Evolutionary conservation across 768 basidiomycete genomes (phyloP).

Genomic region (Tylopilus sp.): DNA sequence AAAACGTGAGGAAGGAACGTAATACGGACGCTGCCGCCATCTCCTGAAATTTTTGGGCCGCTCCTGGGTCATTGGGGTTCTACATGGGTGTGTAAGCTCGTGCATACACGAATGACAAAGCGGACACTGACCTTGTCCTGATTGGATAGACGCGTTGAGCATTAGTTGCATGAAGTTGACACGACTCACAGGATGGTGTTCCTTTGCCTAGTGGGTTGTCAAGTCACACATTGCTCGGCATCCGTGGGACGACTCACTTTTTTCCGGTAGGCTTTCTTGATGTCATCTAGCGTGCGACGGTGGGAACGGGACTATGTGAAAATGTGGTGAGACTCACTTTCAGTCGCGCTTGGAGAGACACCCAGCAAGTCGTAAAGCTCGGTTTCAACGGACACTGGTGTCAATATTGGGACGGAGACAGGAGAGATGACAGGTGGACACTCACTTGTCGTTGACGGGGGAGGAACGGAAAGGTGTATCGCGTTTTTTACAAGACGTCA

Average conservation of each 20-base stretch:
- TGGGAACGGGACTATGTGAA: slow-evolving; percentile 7
- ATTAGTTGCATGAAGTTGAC: not conserved
- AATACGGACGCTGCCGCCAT: slow-evolving; percentile 78
- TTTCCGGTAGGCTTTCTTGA: slow-evolving; percentile 91
- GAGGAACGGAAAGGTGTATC: slow-evolving; percentile 8
- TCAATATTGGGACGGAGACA: slow-evolving; percentile 1
- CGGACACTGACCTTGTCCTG: slow-evolving; percentile 62
- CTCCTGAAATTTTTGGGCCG: slow-evolving; percentile 82
- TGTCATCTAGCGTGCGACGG: slow-evolving; percentile 53
- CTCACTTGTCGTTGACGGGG: slow-evolving; percentile 25
- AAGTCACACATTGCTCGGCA: slow-evolving; percentile 7
- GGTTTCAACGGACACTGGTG: slow-evolving; percentile 68
- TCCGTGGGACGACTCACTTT: slow-evolving; percentile 53
- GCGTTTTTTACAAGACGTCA: slow-evolving; percentile 29
- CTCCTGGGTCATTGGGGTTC: slow-evolving; percentile 88
- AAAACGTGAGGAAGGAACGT: not conserved
- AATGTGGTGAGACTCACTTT: slow-evolving; percentile 47
- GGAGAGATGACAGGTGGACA: slow-evolving; percentile 3
- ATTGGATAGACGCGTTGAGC: slow-evolving; percentile 1
- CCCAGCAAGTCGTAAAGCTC: slow-evolving; percentile 85
- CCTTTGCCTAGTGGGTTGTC: slow-evolving; percentile 60
- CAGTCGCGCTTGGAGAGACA: slow-evolving; percentile 62
- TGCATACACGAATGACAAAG: not conserved
- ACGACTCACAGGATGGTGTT: slow-evolving; percentile 75
- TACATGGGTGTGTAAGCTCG: slow-evolving; percentile 27